Percentiles rank a stretch among this genome's conserved stretches.
These are phyloP conservation scores for Emmonsiellopsis sp. DNA, from an alignment of 2,329 filamentous ascomycete species.

Conservation along the genomic window DNA sequence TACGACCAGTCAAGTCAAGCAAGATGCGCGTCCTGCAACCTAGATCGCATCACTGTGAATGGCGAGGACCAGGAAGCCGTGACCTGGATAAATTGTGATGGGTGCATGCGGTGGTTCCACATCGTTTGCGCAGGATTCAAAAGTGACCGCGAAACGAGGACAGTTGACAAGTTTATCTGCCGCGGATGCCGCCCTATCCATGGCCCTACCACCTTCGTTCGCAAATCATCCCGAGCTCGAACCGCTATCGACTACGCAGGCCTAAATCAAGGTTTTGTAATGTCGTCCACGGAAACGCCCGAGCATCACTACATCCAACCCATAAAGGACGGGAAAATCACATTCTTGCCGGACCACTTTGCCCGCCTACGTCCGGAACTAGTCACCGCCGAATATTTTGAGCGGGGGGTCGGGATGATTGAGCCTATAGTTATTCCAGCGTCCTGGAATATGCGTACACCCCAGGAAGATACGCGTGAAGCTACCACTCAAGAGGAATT, in stretches of 20 bases:
- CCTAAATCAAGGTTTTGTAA: conserved; percentile 56
- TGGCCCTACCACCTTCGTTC: conserved; percentile 57
- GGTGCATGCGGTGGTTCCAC: conserved; percentile 60
- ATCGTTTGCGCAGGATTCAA: conserved; percentile 58
- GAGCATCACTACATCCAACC: conserved; percentile 61
- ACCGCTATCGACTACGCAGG: conserved; percentile 60
- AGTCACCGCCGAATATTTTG: conserved; percentile 54
- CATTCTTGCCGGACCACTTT: conserved; percentile 52
- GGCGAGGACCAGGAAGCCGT: conserved; percentile 43
- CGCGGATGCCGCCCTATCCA: conserved; percentile 47
- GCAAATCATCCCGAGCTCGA: conserved; percentile 56
- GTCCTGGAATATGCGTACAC: conserved; percentile 45
- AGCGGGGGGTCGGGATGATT: conserved; percentile 53
- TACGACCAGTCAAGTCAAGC: conserved; percentile 27
- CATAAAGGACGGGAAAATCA: conserved; percentile 55
- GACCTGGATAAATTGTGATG: conserved; percentile 59
- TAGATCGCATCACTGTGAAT: conserved; percentile 42
- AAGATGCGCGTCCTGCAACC: conserved; percentile 49
- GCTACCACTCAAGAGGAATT: conserved; percentile 24
- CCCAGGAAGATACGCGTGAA: conserved; percentile 18
- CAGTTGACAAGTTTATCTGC: conserved; percentile 61
- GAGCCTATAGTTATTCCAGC: conserved; percentile 60
- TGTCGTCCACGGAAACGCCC: conserved; percentile 53
- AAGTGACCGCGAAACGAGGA: conserved; percentile 53
- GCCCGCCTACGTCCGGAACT: conserved; percentile 55